These are phyloP conservation scores for Tillandsia leiboldiana DNA, from an alignment of 176 grass and related monocot genomes.

Conservation along the genomic window DNA sequence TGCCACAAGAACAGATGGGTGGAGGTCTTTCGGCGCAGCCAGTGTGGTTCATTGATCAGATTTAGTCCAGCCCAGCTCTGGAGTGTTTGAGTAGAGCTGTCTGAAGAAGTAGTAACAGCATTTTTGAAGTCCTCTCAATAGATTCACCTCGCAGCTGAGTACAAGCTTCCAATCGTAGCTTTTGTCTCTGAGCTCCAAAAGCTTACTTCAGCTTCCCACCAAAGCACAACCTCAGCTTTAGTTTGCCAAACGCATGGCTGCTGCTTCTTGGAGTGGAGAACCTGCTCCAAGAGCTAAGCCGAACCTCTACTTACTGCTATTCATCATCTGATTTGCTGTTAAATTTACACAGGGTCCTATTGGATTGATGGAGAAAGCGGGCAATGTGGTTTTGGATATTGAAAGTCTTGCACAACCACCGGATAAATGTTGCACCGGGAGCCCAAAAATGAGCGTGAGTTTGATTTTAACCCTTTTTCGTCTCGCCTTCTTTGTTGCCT, in stretches of 20 bases:
- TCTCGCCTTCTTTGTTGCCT: background rate
- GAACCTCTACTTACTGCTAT: background rate
- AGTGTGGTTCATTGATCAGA: background rate
- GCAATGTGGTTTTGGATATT: constrained; percentile 66
- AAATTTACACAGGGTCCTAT: constrained; percentile 29
- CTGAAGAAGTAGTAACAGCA: too few relatives aligned
- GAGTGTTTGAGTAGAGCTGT: too few relatives aligned
- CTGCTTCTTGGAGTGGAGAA: too few relatives aligned
- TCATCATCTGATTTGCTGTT: background rate
- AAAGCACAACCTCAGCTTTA: too few relatives aligned
- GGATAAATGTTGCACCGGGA: constrained; percentile 84
- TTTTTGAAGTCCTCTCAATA: too few relatives aligned
- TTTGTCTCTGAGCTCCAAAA: background rate
- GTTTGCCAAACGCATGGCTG: too few relatives aligned
- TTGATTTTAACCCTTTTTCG: constrained; percentile 6
- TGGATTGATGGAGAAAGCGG: constrained; percentile 54
- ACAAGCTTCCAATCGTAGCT: background rate
- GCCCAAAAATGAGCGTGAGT: constrained; percentile 67
- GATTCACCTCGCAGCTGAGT: too few relatives aligned
- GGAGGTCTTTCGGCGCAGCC: background rate
- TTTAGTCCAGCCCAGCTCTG: too few relatives aligned
- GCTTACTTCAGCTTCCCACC: background rate
- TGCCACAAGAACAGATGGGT: background rate
- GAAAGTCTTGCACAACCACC: constrained; percentile 53
- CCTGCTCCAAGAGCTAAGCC: too few relatives aligned